Evolutionary conservation across 257 asterid species (phyloP), one percentile per base, ranked within the genome.

Genomic region (Gentiana macrophylla): DNA sequence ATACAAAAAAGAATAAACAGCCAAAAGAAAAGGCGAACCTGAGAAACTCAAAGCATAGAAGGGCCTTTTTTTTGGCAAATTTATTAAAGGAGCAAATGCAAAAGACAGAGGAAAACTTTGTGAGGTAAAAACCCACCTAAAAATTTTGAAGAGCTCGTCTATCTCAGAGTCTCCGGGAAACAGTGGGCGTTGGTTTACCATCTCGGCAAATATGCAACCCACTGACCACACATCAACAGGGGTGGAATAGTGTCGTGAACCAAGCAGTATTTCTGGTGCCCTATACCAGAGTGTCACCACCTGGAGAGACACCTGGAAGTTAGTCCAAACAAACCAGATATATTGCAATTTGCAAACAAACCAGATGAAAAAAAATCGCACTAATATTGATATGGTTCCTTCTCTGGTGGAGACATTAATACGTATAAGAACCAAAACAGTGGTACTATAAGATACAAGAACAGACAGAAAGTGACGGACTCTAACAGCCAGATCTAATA

Each of bases 171-270:
- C 94, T 46, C 98, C 98, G 5, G 95, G 95, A 73, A 91, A 91
- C 71, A 91, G 47, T 49, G 98, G 81, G 13, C 53, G 73, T 69
- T 76, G 84, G 71, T 63, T 91, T 68, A 86, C 94, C 98, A 91
- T 91, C 84, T 91, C 98, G 34, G 96, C 95, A 78, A 86, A 86
- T 75, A 91, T 91, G 71, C 98, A 91, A 38, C 98, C 98, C 70
- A 91, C 81, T 38, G 98, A 91, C 98, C 98, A 91, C 62, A 91
- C 76, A 65, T 91, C 98, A 66, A 86, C 98, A 3, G 98, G 96
- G 62, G 96, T 91, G 53, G 96, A 86, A 73, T 91, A 91, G 80
- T 86, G 94, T 37, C 84, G 91, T 24, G 94, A 84, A 63, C 96
- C 96, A 60, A 91, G 96, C 61, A 91, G 84, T 64, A 91, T 86